Base-by-base conservation (phyloP, 345 rosid species). In the Raphanus sativus region DNA sequence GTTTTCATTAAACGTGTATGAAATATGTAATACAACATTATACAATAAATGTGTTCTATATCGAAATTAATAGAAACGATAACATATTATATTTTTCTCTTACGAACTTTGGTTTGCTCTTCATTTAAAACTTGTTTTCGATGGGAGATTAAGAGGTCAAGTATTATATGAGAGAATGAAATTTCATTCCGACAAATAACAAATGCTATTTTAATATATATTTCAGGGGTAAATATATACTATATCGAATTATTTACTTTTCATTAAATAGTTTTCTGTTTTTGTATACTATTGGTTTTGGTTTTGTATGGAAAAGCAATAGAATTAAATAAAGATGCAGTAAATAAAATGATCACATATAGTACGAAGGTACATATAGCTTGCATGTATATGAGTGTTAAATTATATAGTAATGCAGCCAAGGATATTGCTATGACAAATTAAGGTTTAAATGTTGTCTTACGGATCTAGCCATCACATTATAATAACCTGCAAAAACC, bases 251-350 rank as follows among this genome's bases (percentile, higher is more conserved):
- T 71, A 15, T 60, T 58, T 72, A 72, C 28, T 26, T 40, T 45
- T 6, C 52, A 5, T 16, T 17, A 34, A 16, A 4, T 48, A 0
- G 48, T 11, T 62, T 16, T 61, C 26, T 56, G 12, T 58, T 21
- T 34, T 56, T 11, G 33, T 32, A 8, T n/a, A 59, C 45, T 36
- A 48, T 67, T 26, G 32, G 72, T 68, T 42, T 52, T 45, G 38
- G 36, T 67, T 67, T 29, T 28, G 72, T n/a, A 28, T 65, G 5
- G 42, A 65, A 65, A 15, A 38, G 15, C 42, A 74, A 38, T 11
- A 56, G 26, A 52, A 34, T 28, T 55, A 58, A 48, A 5, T 54
- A 54, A 54, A 40, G 28, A 50, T 50, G 11, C 5, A 7, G 67
- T 42, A 62, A 4, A 16, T 5, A 42, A 8, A 61, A 61, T 29